Evolutionary conservation across 306 rosid species (phyloP), one percentile per base, ranked within the genome.

Genomic region (Cicer yamashitae): DNA sequence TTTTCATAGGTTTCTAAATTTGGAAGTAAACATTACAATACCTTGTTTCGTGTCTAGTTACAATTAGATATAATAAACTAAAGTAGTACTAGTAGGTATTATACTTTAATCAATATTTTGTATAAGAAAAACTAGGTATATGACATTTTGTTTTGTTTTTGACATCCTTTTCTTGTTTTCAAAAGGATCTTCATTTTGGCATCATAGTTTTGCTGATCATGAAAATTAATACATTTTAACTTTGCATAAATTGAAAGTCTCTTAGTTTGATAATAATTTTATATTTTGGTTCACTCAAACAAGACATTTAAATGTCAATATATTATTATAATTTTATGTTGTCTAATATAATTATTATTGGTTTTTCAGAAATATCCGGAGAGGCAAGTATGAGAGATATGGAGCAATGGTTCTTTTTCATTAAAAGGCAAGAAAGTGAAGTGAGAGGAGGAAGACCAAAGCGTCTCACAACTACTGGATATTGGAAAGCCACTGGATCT

Each of bases 401-500:
- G 0, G 96, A 94, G 82, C 93, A 94, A 57, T 91, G 98, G 89
- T 94, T 94, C 82, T 94, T 94, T 76, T 94, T 94, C 87, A 74
- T 88, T 71, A 88, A 90, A 0, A 82, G 89, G 75, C 96, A 91
- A 82, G 97, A 90, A 60, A 91, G 89, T 59, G 96, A 94, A 86
- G 93, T 89, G 0, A 83, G 94, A 4, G 98, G 98, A 66, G 96
- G 97, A 5, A 90, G 97, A 53, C 96, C 97, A 10, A 91, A 70
- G 17, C 77, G 98, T 53, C 88, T 91, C 18, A 94, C 98, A 1
- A 75, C 37, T 9, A 82, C 53, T 10, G 98, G 98, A 15, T 91
- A 87, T 74, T 94, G 98, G 98, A 94, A 94, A 40, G 97, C 96
- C 0, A 94, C 97, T 1, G 98, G 98, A 0, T 90, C 98, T 48